Base-by-base conservation (phyloP, 139 green algal genomes). In the Pleodorina starrii region DNA sequence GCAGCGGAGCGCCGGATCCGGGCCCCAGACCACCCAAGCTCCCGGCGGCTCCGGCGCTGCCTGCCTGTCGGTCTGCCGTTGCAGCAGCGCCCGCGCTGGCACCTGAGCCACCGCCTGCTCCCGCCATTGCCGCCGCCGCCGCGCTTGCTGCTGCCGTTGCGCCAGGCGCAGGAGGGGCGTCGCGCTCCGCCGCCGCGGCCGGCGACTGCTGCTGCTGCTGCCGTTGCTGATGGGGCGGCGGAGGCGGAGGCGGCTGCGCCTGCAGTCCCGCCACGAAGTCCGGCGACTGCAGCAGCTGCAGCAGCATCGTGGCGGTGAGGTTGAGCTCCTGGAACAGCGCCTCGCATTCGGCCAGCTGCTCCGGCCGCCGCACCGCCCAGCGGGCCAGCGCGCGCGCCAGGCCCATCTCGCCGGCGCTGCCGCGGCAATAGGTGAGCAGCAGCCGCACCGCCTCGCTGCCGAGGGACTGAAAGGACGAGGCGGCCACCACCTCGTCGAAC, bases 241-340 rank as follows among this genome's bases (percentile, higher is more conserved):
- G n/a, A n/a, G n/a, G n/a, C n/a, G n/a, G n/a, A n/a, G n/a, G n/a
- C n/a, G n/a, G n/a, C n/a, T n/a, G n/a, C n/a, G 36, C 69, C 60
- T 87, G 81, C 32, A 87, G 43, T 16, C 36, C 60, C 27, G 36
- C 21, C 29, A 88, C 23, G 19, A 88, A 79, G 40, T 88, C 82
- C 3, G 63, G 63, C 1, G n/a, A 59, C 66, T 88, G 82, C 63
- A 88, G 68, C n/a, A 88, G 82, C 82, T 88, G 82, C 63, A 88
- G 82, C 63, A 88, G 82, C n/a, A 69, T 63, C 0, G 44, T 54
- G 32, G 82, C 27, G 44, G 44, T 79, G 32, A 88, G 44, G n/a
- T 88, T 88, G 29, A 88, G 66, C 44, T 88, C 82, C 66, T 88
- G 50, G 44, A 88, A 79, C 46, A 88, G n/a, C 4, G 63, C 46